Evolutionary conservation across 2,329 filamentous ascomycete species (phyloP), one percentile per base, ranked within the genome.

Genomic region (Clonostachys rosea): DNA sequence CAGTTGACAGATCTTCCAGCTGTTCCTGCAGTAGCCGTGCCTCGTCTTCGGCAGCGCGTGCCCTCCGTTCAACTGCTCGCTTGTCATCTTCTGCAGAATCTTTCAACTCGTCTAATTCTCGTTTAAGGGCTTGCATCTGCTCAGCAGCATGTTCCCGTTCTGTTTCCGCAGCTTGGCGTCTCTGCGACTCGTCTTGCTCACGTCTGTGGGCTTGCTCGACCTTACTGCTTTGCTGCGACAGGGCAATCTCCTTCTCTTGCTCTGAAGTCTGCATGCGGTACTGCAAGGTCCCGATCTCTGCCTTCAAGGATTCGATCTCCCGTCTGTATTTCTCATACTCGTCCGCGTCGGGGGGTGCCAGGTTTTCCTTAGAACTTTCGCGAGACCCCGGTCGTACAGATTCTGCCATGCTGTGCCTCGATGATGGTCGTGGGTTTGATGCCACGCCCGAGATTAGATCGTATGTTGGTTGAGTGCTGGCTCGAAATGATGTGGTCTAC

Each of bases 221-320:
- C 58, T 96, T 92, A 57, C 89, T 87, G 54, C 90, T 86, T 56
- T 94, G 87, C 51, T 89, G 84, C 14, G 96, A 75, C 10, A 83
- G 77, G 43, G 84, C 74, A 57, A 96, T 79, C 49, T 95, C 90
- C 56, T 88, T 86, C 60, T 97, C 92, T 56, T 96, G 89, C 58
- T 92, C 91, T 46, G 89, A 73, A 16, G 88, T 92, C 58, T 91
- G 88, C 54, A 96, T 77, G 49, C 92, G 89, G 69, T 96, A 99
- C 51, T 85, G 86, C 44, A 96, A 73, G 0, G 90, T 89, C 51
- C 91, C 94, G 40, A 97, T 75, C 66, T 96, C 90, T 3, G 92
- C 89, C 60, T 92, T 91, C 24, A 97, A 76, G 53, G 91, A 86
- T 59, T 97, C 91, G 50, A 78, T 79, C 35, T 71, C 71, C 47